These are phyloP conservation scores for Aspergillus fijiensis DNA, from an alignment of 2,329 filamentous ascomycete species.

Conservation along the genomic window DNA sequence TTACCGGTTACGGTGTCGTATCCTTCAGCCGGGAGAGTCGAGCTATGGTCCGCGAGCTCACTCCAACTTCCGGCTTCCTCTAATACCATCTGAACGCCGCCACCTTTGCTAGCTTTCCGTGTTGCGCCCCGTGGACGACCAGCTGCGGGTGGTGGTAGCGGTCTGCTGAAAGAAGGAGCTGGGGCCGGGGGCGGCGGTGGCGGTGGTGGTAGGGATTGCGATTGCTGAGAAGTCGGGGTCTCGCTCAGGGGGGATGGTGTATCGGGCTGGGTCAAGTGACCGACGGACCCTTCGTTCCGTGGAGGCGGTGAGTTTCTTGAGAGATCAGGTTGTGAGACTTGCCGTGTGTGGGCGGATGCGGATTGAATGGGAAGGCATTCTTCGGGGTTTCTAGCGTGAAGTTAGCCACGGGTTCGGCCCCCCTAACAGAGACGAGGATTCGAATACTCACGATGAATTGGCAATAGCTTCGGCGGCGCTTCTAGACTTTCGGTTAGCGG, in stretches of 20 bases:
- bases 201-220: constrained; percentile 28
- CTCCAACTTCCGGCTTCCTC: constrained; percentile 90
- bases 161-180: constrained; percentile 41
- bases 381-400: constrained; percentile 38
- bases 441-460: constrained; percentile 32
- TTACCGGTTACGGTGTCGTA: constrained; percentile 39
- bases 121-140: constrained; percentile 58
- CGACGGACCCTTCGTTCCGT: constrained; percentile 31
- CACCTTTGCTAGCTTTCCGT: constrained; percentile 72
- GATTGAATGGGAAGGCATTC: constrained; percentile 32
- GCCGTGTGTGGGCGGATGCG: constrained; percentile 30
- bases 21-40: constrained; percentile 69
- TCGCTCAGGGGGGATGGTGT: constrained; percentile 30
- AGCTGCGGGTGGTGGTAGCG: constrained; percentile 40
- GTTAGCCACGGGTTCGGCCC: constrained; percentile 9
- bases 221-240: constrained; percentile 19
- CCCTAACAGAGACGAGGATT: constrained; percentile 5
- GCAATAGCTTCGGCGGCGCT: constrained; percentile 43
- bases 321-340: constrained; percentile 38
- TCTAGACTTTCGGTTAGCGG: constrained; percentile 19
- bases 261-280: constrained; percentile 28
- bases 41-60: constrained; percentile 80
- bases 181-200: constrained; percentile 28
- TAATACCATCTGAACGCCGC: constrained; percentile 86
- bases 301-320: constrained; percentile 32